These are phyloP conservation scores for Fusarium pseudograminearum DNA, from an alignment of 2,329 filamentous ascomycete species.

Conservation along the genomic window DNA sequence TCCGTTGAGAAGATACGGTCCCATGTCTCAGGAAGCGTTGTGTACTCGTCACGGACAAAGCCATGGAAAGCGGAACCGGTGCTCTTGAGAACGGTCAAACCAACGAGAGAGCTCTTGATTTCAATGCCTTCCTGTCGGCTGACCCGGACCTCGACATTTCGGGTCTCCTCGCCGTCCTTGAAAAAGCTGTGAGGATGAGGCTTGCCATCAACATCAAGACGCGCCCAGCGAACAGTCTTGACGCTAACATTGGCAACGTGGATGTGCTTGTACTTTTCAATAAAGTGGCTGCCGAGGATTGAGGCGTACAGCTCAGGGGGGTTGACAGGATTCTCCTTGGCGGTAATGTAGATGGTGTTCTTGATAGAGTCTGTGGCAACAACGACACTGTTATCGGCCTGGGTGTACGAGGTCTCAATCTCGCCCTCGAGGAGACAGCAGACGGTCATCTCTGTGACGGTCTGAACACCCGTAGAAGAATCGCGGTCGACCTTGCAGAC, in stretches of 20 bases:
- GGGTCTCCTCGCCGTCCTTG: slow-evolving; percentile 88
- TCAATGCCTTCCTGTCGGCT: slow-evolving; percentile 76
- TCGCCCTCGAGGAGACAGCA: slow-evolving; percentile 92
- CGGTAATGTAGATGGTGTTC: slow-evolving; percentile 95
- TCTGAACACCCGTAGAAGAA: slow-evolving; percentile 79
- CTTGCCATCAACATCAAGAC: slow-evolving; percentile 87
- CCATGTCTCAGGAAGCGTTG: slow-evolving; percentile 89
- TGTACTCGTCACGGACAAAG: slow-evolving; percentile 93
- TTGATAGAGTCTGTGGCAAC: slow-evolving; percentile 99
- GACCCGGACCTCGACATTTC: slow-evolving; percentile 81
- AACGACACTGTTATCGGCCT: slow-evolving; percentile 92
- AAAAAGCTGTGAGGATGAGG: slow-evolving; percentile 96
- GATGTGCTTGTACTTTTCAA: slow-evolving; percentile 90
- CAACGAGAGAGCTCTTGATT: slow-evolving; percentile 81
- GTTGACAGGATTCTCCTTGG: slow-evolving; percentile 91
- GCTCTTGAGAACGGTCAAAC: slow-evolving; percentile 92
- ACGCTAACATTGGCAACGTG: slow-evolving; percentile 84
- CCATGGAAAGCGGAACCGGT: slow-evolving; percentile 96
- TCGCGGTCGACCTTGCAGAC: slow-evolving; percentile 94
- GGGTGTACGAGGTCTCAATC: slow-evolving; percentile 90
- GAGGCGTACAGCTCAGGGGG: slow-evolving; percentile 93
- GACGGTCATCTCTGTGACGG: slow-evolving; percentile 94
- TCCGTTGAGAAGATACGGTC: slow-evolving; percentile 96
- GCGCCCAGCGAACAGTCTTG: slow-evolving; percentile 89
- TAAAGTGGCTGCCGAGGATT: slow-evolving; percentile 87